Base-by-base conservation (phyloP, 306 rosid species). In the Quercus gilva region DNA sequence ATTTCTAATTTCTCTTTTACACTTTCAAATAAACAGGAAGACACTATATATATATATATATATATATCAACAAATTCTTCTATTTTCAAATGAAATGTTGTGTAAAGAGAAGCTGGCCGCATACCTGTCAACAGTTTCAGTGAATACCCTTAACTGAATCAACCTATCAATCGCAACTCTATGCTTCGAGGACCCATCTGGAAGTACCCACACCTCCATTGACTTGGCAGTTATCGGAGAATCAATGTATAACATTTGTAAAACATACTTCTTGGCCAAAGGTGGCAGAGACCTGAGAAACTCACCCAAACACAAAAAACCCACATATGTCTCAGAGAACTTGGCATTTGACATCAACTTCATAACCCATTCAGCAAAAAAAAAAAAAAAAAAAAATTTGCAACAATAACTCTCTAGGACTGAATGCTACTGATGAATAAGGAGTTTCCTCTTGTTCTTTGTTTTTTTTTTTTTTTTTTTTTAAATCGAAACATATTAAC, bases 121-220 rank as follows among this genome's bases (percentile, higher is more conserved):
- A 31, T 76, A 92, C 98, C 90, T 91, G 81, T 90, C 98, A 79
- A 75, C 74, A 75, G 91, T 92, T 84, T 92, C 99, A 49, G 81
- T 74, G 35, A 92, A 88, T 75, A 95, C 77, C 85, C 98, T 83
- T 74, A 95, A 83, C 58, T 92, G 98, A 86, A 95, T 85, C 87
- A 95, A 87, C 75, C 97, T 89, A 90, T 95, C 99, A 83, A 92
- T 56, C 5, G 99, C 85, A 41, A 95, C 98, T 86, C 81, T 89
- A 82, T 92, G 94, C 85, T 95, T 95, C 1, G 99, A 90, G 73
- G 59, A 79, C 57, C 98, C 98, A 86, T 92, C 99, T 0, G 94
- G 86, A 68, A 95, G 91, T 83, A 95, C 96, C 99, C 99, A 92
- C 83, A 91, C 98, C 85, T 87, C 90, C 90, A 95, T 86, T 37